A percentile compares a stretch with the other conserved stretches of the same genome.
phyloP scores from a whole-genome alignment of 306 rosid species.

The Fagus sylvatica region DNA sequence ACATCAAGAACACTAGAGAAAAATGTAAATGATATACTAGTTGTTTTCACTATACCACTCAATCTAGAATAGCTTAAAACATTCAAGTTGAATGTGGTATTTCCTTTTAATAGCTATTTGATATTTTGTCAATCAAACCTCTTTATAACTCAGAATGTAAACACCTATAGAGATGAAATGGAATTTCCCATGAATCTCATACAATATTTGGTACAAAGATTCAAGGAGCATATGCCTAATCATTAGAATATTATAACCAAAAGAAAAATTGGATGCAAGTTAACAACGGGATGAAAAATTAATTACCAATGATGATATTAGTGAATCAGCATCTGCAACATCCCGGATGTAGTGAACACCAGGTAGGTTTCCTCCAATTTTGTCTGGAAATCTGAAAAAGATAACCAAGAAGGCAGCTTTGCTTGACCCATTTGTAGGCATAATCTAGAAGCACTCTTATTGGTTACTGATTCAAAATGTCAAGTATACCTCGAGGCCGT shows the following conservation, averaged over 20 bases:
- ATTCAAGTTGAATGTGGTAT: neutral
- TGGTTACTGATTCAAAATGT: constrained; percentile 9
- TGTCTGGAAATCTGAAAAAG: constrained; percentile 73
- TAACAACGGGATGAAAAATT: constrained; percentile 8
- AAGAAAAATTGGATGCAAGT: neutral
- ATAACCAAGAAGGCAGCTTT: constrained; percentile 23
- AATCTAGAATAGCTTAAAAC: neutral
- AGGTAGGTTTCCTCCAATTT: constrained; percentile 81
- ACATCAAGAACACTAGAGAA: neutral
- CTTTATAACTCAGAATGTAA: neutral
- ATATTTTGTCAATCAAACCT: neutral
- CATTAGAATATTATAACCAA: neutral
- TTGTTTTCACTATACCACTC: neutral
- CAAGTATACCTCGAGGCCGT: constrained; percentile 71
- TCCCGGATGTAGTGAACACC: constrained; percentile 96
- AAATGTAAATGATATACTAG: neutral
- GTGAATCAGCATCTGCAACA: constrained; percentile 86
- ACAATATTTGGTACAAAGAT: too few species aligned
- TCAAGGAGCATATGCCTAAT: too few species aligned
- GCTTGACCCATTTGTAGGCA: constrained; percentile 12
- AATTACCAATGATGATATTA: constrained; percentile 70
- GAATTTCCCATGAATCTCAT: too few species aligned
- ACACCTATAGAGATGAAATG: neutral
- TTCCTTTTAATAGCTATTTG: neutral
- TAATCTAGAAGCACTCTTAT: constrained; percentile 12